A percentile compares a stretch with the other conserved stretches of the same genome.
Conservation (phyloP, 805 yeast genomes). For the Zygosaccharomyces gambellarensis region DNA sequence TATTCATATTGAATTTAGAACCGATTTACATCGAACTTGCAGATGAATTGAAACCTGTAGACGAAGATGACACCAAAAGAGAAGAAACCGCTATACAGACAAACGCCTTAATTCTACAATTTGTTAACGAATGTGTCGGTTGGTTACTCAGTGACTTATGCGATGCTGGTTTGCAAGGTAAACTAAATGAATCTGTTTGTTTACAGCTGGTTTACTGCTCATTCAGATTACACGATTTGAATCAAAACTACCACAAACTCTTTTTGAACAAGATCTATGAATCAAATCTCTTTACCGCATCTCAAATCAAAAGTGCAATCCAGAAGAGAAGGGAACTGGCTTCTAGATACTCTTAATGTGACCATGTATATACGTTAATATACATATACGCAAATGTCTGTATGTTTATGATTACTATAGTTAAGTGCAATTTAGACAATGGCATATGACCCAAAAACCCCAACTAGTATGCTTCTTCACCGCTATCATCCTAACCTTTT, state of each 20-base stretch:
- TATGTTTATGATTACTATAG: neutral
- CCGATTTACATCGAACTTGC: constrained; percentile 18
- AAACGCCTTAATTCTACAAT: constrained; percentile 33
- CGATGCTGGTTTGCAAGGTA: constrained; percentile 34
- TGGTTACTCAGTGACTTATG: constrained; percentile 28
- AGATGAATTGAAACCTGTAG: constrained; percentile 3
- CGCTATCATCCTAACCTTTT: no score
- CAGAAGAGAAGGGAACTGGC: constrained; percentile 33
- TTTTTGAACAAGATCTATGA: constrained; percentile 30
- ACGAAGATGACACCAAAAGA: neutral
- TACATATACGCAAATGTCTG: neutral
- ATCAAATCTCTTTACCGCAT: constrained; percentile 20
- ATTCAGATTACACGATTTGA: constrained; percentile 59
- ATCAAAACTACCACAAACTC: constrained; percentile 30
- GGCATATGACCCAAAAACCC: no score
- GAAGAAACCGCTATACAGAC: constrained; percentile 10
- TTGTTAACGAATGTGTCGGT: constrained; percentile 32
- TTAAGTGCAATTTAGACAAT: no score
- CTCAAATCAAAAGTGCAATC: constrained; percentile 25
- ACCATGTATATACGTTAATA: neutral
- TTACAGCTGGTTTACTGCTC: constrained; percentile 85
- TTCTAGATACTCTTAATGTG: constrained; percentile 19
- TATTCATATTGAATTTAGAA: constrained; percentile 27
- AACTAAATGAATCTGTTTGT: constrained; percentile 58
- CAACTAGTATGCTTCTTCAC: no score